Base-by-base conservation (phyloP, 1,284 basidiomycete species). In the Rugosomyces carneus region DNA sequence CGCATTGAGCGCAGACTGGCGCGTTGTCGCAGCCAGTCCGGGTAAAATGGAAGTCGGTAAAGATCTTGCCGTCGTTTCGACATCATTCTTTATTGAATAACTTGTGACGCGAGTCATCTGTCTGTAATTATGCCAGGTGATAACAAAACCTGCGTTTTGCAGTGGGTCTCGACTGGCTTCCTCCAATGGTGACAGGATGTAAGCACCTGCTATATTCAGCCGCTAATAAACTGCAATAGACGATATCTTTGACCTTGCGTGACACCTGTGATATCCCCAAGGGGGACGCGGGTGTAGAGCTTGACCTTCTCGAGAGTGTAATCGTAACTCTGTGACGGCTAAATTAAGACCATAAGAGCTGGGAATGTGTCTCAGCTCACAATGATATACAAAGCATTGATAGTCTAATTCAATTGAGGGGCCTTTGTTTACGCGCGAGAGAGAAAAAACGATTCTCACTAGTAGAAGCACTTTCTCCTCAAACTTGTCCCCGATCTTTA, bases 381-480 rank as follows among this genome's bases (percentile, higher is more conserved):
- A 44, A 75, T 66, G 45, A 76, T 68, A 55, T 76, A 76, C 21
- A 76, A 52, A 37, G 72, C 73, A 45, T 62, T 67, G 36, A 56
- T 66, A 21, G 71, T 70, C 72, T 74, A 40, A 9, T 36, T 29
- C 11, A n/a, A 26, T 26, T 36, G 53, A 36, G 18, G 18, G 37
- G 41, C 3, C 18, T 13, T n/a, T n/a, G 50, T 35, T 13, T 34
- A 9, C 18, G 36, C 29, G 40, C 31, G 19, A 54, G 39, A 34
- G 46, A n/a, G 23, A 26, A 31, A 34, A 45, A n/a, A 35, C 15
- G n/a, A n/a, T 8, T 69, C 87, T 51, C 50, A 93, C 92, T 64
- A 99, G 62, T 0, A 99, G 68, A 6, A 97, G 56, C 2, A 98
- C 82, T 62, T 97, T 97, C 71, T 98, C 94, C 66, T 96, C 93